Conservation (phyloP, 2,329 filamentous ascomycete genomes). For the Akanthomyces lecanii region DNA sequence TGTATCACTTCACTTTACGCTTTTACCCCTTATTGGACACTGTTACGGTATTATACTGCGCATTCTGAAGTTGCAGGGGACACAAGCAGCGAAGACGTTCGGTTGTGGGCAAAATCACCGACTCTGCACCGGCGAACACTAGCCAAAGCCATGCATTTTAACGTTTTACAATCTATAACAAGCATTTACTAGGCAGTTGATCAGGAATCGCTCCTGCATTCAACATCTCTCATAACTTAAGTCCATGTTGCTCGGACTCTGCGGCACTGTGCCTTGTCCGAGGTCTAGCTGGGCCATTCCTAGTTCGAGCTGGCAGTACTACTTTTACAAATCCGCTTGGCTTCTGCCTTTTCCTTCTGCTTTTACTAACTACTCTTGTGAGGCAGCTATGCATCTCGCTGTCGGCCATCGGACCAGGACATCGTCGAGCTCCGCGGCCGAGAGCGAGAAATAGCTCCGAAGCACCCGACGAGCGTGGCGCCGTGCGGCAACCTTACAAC, state of each 20-base stretch:
- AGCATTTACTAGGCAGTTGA: neutral
- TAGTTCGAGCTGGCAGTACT: neutral
- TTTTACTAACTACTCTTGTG: neutral
- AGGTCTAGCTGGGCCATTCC: neutral
- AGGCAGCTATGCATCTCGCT: neutral
- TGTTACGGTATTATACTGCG: neutral
- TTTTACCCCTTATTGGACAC: neutral
- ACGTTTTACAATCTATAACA: constrained; percentile 1
- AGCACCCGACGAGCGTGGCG: too few relatives aligned
- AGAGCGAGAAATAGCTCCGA: neutral
- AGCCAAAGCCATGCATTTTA: neutral
- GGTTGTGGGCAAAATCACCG: neutral
- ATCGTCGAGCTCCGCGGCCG: neutral
- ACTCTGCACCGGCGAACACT: neutral
- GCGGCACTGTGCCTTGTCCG: neutral
- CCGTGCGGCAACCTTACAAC: neutral
- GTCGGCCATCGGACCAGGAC: neutral
- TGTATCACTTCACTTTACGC: neutral
- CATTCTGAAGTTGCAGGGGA: neutral
- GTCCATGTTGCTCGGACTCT: neutral
- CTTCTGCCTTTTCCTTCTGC: neutral
- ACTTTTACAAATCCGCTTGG: neutral
- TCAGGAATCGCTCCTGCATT: too few relatives aligned
- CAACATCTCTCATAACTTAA: too few relatives aligned
- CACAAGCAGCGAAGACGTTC: neutral